Evolutionary conservation across 139 green algal species (phyloP).

Genomic region (Coelastrella sp.): DNA sequence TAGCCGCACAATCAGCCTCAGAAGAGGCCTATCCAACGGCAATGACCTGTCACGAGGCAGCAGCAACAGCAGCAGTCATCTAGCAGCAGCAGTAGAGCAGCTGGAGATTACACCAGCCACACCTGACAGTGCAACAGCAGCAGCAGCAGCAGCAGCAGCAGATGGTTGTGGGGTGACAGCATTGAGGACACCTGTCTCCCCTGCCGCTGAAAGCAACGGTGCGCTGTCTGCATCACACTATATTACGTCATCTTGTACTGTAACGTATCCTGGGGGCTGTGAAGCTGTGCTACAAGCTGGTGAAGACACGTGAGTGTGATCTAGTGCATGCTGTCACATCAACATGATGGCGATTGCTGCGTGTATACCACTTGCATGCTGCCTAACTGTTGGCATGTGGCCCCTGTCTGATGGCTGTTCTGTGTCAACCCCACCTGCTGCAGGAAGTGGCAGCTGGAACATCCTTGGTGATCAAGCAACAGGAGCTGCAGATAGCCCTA

Average conservation of each 20-base stretch:
- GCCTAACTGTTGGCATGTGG: too few relatives aligned
- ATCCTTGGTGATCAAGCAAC: neutral
- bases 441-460: conserved; percentile 8
- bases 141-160: neutral
- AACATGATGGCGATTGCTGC: too few relatives aligned
- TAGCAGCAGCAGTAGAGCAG: conserved; percentile 5
- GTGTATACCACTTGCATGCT: too few relatives aligned
- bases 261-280: neutral
- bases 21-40: neutral
- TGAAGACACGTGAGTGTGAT: too few relatives aligned
- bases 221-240: too few relatives aligned
- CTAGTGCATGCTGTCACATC: too few relatives aligned
- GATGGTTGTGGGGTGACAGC: neutral
- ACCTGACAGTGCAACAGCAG: neutral
- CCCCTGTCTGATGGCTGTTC: too few relatives aligned
- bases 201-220: too few relatives aligned
- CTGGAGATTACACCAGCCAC: neutral
- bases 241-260: neutral
- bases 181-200: neutral
- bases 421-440: neutral
- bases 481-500: neutral
- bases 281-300: too few relatives aligned
- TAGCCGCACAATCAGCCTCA: neutral
- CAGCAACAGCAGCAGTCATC: neutral
- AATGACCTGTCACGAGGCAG: neutral